These are phyloP conservation scores for Ophiostoma sp. DNA, from an alignment of 2,329 filamentous ascomycete genomes.

Conservation along the genomic window DNA sequence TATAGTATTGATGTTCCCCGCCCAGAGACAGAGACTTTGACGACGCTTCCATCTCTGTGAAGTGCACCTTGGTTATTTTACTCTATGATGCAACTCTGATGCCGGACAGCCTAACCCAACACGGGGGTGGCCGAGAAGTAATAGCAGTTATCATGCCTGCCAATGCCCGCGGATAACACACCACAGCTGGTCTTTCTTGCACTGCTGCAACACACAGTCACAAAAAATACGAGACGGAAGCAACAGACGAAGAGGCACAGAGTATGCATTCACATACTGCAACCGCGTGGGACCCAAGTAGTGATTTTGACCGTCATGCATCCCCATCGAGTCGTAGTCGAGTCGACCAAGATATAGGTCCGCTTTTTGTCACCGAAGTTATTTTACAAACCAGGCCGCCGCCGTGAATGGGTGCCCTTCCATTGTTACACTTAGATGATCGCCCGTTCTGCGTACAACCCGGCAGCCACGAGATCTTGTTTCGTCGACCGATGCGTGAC, in stretches of 20 bases:
- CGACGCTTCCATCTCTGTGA: not conserved
- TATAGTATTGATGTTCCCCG: too few species aligned
- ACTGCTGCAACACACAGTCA: not conserved
- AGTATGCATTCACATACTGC: not conserved
- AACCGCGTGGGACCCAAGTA: too few species aligned
- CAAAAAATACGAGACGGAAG: not conserved
- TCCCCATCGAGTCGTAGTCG: not conserved
- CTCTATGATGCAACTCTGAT: not conserved
- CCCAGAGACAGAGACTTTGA: not conserved
- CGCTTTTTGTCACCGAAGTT: not conserved
- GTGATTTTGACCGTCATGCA: not conserved
- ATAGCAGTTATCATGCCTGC: not conserved
- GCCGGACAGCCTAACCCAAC: not conserved
- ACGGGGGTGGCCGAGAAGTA: not conserved
- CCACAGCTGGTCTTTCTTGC: not conserved
- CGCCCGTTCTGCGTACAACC: not conserved
- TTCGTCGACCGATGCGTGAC: not conserved
- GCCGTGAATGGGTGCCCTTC: not conserved
- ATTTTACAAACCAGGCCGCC: not conserved
- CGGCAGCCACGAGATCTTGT: slow-evolving; percentile 5
- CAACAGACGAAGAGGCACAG: not conserved
- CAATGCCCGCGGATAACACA: not conserved
- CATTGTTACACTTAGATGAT: not conserved
- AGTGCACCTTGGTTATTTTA: not conserved
- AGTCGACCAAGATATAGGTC: not conserved